Base-by-base conservation (phyloP, 2,329 filamentous ascomycete species). In the Fusarium multiceps region DNA sequence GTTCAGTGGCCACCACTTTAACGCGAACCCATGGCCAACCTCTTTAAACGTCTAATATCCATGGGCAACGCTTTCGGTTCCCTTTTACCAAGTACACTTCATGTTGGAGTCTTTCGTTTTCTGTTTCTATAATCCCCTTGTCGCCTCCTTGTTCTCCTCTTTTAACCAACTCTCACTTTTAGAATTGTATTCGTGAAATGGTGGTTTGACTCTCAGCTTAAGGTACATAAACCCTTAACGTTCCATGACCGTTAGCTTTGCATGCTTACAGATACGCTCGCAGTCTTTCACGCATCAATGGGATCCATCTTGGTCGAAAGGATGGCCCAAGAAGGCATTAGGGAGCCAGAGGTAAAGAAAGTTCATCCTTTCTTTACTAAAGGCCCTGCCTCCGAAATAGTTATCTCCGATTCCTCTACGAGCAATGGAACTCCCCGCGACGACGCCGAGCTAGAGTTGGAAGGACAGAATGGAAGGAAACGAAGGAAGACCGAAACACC, bases 281-380 rank as follows among this genome's bases (percentile, higher is more conserved):
- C 53, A 72, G 71, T 28, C 55, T 54, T 48, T 51, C 34, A 23
- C 51, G 63, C 56, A 47, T 77, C 78, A 69, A 86, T 86, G 83
- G 82, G 80, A 77, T 77, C 81, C 43, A 74, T 82, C 45, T 71
- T 81, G 60, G 76, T 82, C 57, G 78, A 79, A 72, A 80, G 76
- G 50, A 88, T 87, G 86, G 78, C 79, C 68, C 80, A 80, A 57
- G 78, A 80, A 74, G 78, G 75, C 59, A 68, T 78, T 55, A 75
- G 73, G 63, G 80, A 80, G 57, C 73, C 77, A 12, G 65, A 74
- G 41, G 71, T 75, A 25, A 84, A 82, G 72, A 87, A 85, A 68
- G 73, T 88, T 40, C 87, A 89, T 69, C 87, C 87, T 20, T 88
- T 89, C 78, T 88, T 89, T 73, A 73, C 78, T 41, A 79, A 78